A percentile compares a stretch with the other conserved stretches of the same genome.
phyloP scores from a whole-genome alignment of 768 basidiomycete species.

The Psilocybe subaeruginosa region DNA sequence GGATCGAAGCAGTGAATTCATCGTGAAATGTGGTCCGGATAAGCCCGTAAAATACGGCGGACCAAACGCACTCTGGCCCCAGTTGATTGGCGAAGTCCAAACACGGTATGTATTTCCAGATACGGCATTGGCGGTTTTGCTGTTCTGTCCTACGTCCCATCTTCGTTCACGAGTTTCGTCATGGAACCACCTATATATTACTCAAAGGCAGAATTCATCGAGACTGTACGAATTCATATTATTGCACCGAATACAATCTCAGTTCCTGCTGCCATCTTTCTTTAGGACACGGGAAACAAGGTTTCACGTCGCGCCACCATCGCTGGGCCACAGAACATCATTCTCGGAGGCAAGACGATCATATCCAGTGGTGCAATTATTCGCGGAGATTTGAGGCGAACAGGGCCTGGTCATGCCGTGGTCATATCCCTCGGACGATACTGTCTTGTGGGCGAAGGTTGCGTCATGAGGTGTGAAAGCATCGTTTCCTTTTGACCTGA shows the following conservation, averaged over 20 bases:
- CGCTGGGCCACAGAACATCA: constrained; percentile 94
- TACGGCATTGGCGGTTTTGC: background rate
- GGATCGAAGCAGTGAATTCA: constrained; percentile 12
- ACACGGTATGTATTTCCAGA: constrained; percentile 19
- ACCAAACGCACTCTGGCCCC: too few species aligned
- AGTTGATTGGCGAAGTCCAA: background rate
- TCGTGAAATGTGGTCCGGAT: background rate
- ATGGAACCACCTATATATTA: constrained; percentile 84
- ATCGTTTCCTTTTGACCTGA: background rate
- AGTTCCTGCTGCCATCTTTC: background rate
- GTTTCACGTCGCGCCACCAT: constrained; percentile 92
- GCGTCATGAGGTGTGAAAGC: constrained; percentile 72
- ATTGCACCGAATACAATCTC: background rate
- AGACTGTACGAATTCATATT: constrained; percentile 59
- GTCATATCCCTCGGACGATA: constrained; percentile 94
- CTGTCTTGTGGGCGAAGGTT: constrained; percentile 88
- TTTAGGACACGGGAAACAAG: constrained; percentile 93
- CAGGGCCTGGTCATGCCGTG: constrained; percentile 90
- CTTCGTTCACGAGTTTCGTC: background rate
- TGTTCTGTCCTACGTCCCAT: background rate
- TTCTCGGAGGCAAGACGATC: constrained; percentile 96
- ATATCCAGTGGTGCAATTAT: constrained; percentile 90
- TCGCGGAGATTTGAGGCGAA: constrained; percentile 89
- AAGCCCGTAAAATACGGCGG: background rate
- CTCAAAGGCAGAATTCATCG: constrained; percentile 83